A percentile compares a stretch with the other conserved stretches of the same genome.
Conservation (phyloP, 768 basidiomycete species). For the Rossbeevera mucosa region DNA sequence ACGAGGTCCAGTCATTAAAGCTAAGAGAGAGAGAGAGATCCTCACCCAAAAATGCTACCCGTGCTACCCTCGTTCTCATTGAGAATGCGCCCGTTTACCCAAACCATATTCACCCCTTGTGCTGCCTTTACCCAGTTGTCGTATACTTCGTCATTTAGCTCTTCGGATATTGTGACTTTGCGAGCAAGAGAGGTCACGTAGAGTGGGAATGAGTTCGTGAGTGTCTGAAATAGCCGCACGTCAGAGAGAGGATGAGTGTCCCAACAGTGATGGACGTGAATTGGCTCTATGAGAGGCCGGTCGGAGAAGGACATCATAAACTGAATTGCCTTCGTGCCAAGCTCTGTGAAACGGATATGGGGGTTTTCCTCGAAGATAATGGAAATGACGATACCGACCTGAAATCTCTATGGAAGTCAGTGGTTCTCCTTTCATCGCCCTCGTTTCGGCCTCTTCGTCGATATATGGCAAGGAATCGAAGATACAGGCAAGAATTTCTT, state of each 20-base stretch:
- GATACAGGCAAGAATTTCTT: conserved; percentile 24
- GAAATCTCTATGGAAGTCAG: conserved; percentile 50
- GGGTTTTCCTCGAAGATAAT: background rate
- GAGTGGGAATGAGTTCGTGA: conserved; percentile 87
- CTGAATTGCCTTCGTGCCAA: conserved; percentile 72
- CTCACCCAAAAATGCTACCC: conserved; percentile 46
- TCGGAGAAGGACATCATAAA: conserved; percentile 59
- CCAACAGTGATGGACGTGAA: conserved; percentile 18
- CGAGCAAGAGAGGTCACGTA: conserved; percentile 74
- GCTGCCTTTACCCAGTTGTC: conserved; percentile 51
- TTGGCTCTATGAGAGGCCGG: conserved; percentile 41
- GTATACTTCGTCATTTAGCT: conserved; percentile 51
- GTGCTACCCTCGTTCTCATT: conserved; percentile 62
- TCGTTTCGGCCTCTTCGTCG: conserved; percentile 27
- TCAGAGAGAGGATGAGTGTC: conserved; percentile 13
- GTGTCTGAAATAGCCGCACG: conserved; percentile 43
- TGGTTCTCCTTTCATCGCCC: conserved; percentile 40
- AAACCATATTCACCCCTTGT: conserved; percentile 54
- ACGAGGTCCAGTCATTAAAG: conserved; percentile 4
- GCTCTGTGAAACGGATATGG: conserved; percentile 33
- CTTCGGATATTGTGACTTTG: conserved; percentile 51
- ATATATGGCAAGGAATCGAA: conserved; percentile 31
- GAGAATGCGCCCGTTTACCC: conserved; percentile 76
- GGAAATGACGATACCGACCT: conserved; percentile 34
- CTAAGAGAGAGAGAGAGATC: background rate